Evolutionary conservation across 139 green algal species (phyloP), one percentile per base, ranked within the genome.

Genomic region (Axilococcus clingmanii): DNA sequence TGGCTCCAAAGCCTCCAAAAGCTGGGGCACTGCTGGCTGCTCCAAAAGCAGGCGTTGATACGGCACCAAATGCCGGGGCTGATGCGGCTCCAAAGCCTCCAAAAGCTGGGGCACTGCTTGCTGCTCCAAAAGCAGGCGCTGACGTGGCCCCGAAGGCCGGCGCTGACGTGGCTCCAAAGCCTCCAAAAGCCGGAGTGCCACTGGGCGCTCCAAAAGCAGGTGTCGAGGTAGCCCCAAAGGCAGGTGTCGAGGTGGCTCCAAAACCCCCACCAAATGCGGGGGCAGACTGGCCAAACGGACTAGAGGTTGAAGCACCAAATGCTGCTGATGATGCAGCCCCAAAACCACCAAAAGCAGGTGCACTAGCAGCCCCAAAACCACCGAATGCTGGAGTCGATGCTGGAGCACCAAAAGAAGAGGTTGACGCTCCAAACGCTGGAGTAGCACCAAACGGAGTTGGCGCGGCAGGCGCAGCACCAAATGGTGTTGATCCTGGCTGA

Each of bases 331-430:
- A 68, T 30, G 64, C 29, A 1, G 54, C 65, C 5, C 68, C 72
- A 61, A 84, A 81, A 6, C 71, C 72, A 50, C 65, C 65, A 59
- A 76, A 77, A 5, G 49, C 30, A 15, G 40, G 25, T 2, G 58
- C 31, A 46, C 22, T 54, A 40, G 43, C 51, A 7, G 52, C 51
- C 23, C 66, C 65, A 57, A 77, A 77, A 4, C 41, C 52, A 17
- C 63, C 63, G 28, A 71, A 71, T 3, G 32, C 44, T 0, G 63
- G 56, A 12, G 48, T 55, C 29, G 38, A 48, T 28, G 30, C 33
- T 34, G 29, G 37, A 6, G 54, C 55, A 32, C 63, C 63, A 61
- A 71, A 71, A 9, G 53, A 33, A 17, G 35, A 33, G 35, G 36
- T 24, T n/a, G 19, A n/a, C 16, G 19, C n/a, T 17, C 41, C 41